Evolutionary conservation across 2,329 filamentous ascomycete species (phyloP).

Genomic region (Coniochaeta pulveracea): DNA sequence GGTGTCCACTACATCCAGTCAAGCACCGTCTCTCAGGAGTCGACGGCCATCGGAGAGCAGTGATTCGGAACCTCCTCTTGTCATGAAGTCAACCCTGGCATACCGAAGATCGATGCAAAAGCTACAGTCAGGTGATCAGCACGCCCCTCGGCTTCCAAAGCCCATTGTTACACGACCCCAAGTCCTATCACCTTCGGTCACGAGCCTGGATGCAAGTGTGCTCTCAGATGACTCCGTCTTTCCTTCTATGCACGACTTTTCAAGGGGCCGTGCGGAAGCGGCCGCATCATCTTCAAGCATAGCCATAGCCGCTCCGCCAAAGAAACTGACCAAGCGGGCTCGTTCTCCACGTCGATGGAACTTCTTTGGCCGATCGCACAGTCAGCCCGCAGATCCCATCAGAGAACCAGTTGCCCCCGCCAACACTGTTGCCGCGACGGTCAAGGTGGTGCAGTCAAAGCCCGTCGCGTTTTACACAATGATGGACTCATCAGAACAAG

Average conservation of each 20-base stretch:
- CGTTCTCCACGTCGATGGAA: constrained; percentile 53
- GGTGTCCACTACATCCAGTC: constrained; percentile 13
- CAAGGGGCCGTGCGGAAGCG: constrained; percentile 17
- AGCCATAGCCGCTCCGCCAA: constrained; percentile 21
- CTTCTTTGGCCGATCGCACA: constrained; percentile 46
- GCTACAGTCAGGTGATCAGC: constrained; percentile 29
- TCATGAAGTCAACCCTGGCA: constrained; percentile 39
- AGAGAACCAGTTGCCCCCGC: constrained; percentile 26
- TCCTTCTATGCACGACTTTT: constrained; percentile 21
- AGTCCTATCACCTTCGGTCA: constrained; percentile 35
- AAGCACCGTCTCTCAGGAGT: constrained; percentile 13
- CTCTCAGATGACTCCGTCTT: constrained; percentile 44
- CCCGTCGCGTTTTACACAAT: constrained; percentile 49
- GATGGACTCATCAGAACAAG: constrained; percentile 46
- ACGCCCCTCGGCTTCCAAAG: constrained; percentile 35
- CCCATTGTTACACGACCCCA: constrained; percentile 34
- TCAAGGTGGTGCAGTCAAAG: constrained; percentile 37
- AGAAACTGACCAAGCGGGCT: constrained; percentile 43
- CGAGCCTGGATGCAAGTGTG: constrained; percentile 44
- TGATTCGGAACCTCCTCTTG: constrained; percentile 36
- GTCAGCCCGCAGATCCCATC: constrained; percentile 19
- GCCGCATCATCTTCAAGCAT: constrained; percentile 10
- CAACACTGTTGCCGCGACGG: constrained; percentile 31
- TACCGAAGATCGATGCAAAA: constrained; percentile 44
- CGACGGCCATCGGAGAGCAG: constrained; percentile 44